Evolutionary conservation across 192 early-diverging fungal genomes (phyloP), one percentile per base, ranked within the genome.

Genomic region (Umbelopsis vinacea): DNA sequence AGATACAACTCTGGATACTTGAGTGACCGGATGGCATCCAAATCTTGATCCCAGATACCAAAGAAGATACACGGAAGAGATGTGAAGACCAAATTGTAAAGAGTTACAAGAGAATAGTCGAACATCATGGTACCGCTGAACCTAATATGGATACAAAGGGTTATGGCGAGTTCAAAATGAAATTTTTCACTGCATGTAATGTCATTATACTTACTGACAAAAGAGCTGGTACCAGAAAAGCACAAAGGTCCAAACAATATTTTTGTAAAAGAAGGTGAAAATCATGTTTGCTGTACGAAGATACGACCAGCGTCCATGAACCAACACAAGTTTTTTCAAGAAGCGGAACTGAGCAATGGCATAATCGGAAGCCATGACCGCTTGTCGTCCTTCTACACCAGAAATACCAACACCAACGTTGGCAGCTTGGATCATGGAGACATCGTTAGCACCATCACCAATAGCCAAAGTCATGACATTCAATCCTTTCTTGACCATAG

Each of bases 381-480:
- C 97, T 75, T 98, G 96, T 77, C 96, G 75, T 11, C 97, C 97
- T 81, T 98, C 97, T 72, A 96, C 91, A 48, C 97, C 97, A 17
- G 92, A 90, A 69, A 98, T 97, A 26, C 97, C 97, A 35, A 98
- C 82, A 47, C 97, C 97, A 21, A 98, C 87, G 79, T 98, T 91
- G 38, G 97, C 96, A 50, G 94, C 95, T 81, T 99, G 97, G 72
- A 99, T 99, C 97, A 99, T 99, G 40, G 89, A 89, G 17, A 99
- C 96, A 78, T 99, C 97, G 78, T 99, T 99, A 15, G 95, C 97
- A 38, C 96, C 92, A 84, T 99, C 97, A 29, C 97, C 97, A 50
- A 99, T 95, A 5, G 96, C 92, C 63, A 99, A 74, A 15, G 93
- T 94, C 89, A 97, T 89, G 5, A 91, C 92, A 50, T 93, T 90